Conservation (phyloP, 2,329 filamentous ascomycete species). For the Cucurbitaria berberidis region DNA sequence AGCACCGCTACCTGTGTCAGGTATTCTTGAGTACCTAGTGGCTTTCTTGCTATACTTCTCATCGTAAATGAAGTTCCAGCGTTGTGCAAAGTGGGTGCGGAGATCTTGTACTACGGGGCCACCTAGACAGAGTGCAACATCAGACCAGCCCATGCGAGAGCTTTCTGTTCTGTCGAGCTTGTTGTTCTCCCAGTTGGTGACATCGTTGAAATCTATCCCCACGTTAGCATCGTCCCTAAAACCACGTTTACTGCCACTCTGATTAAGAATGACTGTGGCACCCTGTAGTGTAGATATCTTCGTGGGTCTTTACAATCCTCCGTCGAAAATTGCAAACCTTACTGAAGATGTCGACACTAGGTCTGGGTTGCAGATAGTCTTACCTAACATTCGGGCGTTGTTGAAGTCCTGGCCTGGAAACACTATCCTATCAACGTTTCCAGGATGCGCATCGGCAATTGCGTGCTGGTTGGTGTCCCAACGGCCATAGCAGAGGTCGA, state of each 20-base stretch:
- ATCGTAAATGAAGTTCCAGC: constrained; percentile 90
- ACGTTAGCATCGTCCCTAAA: constrained; percentile 18
- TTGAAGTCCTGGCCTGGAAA: constrained; percentile 95
- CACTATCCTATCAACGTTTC: constrained; percentile 74
- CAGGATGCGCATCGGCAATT: constrained; percentile 82
- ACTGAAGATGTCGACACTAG: background rate
- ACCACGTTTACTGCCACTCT: background rate
- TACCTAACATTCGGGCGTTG: constrained; percentile 80
- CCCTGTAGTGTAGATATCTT: background rate
- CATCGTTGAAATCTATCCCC: constrained; percentile 70
- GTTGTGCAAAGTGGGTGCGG: constrained; percentile 77
- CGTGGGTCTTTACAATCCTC: background rate
- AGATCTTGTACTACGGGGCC: constrained; percentile 79
- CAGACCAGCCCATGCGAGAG: constrained; percentile 92
- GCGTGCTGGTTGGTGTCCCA: constrained; percentile 88
- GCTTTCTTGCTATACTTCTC: constrained; percentile 75
- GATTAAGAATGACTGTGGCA: no score
- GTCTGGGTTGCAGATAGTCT: constrained; percentile 8
- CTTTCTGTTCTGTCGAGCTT: constrained; percentile 80
- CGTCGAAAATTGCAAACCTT: background rate
- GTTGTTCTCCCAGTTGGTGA: constrained; percentile 81
- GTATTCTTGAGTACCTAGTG: constrained; percentile 53
- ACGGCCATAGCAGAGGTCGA: constrained; percentile 85
- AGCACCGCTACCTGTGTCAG: constrained; percentile 38
- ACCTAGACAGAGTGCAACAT: constrained; percentile 77